These are phyloP conservation scores for Parietichytrium sp. DNA, from an alignment of 108 stramenopile genomes.

Conservation along the genomic window DNA sequence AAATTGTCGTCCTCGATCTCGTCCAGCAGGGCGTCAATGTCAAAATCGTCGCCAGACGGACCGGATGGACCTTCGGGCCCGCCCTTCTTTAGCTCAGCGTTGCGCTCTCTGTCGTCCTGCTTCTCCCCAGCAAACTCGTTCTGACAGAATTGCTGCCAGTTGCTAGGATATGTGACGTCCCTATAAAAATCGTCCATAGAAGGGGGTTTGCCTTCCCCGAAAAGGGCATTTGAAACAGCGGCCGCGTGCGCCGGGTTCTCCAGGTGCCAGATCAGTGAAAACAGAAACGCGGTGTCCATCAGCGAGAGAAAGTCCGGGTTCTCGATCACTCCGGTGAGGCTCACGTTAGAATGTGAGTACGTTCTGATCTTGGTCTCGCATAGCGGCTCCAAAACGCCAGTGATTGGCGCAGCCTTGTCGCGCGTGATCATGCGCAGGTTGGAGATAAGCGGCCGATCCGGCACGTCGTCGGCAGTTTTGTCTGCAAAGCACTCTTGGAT, in stretches of 20 bases:
- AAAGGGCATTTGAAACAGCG: too few relatives aligned
- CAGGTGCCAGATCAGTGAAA: neutral
- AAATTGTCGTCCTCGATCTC: neutral
- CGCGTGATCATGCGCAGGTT: too few relatives aligned
- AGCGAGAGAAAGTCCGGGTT: neutral
- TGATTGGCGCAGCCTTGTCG: neutral
- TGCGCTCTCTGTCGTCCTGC: too few relatives aligned
- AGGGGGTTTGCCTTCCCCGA: too few relatives aligned
- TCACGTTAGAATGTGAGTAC: neutral
- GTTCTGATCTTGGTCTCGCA: neutral
- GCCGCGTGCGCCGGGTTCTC: too few relatives aligned
- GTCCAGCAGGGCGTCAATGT: neutral
- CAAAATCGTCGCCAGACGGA: neutral
- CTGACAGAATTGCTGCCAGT: too few relatives aligned
- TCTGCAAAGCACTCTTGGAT: neutral
- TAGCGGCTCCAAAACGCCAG: neutral
- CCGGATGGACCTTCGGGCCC: neutral
- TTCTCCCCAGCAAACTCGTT: too few relatives aligned
- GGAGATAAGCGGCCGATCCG: too few relatives aligned
- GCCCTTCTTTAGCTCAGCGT: neutral
- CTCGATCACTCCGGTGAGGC: neutral
- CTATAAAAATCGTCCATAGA: too few relatives aligned
- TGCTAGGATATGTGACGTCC: too few relatives aligned
- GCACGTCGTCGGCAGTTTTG: neutral
- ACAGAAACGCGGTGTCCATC: neutral